phyloP scores from a whole-genome alignment of 306 rosid species.

The Rubus parviflorus region DNA sequence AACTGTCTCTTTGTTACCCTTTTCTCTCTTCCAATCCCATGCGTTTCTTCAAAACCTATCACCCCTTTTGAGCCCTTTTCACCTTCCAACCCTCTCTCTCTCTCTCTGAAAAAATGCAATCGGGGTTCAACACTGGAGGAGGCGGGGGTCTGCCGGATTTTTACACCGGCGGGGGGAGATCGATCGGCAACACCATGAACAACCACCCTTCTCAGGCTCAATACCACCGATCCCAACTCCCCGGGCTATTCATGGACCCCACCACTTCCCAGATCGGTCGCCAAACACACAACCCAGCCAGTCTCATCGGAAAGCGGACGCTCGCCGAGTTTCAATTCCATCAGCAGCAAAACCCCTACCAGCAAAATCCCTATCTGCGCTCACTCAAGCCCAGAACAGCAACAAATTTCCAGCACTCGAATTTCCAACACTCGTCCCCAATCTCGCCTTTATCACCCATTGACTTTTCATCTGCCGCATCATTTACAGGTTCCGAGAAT shows the following conservation, averaged over 20 bases:
- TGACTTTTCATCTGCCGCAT: conserved; percentile 45
- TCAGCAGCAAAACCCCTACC: conserved; percentile 36
- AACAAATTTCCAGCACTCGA: conserved; percentile 28
- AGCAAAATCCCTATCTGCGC: conserved; percentile 42
- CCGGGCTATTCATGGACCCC: conserved; percentile 50
- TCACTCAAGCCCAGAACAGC: conserved; percentile 55
- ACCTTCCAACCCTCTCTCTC: not conserved
- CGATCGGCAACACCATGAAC: conserved; percentile 42
- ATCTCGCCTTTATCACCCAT: conserved; percentile 55
- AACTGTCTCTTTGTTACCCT: conserved; percentile 14
- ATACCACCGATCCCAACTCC: conserved; percentile 52
- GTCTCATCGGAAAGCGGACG: conserved; percentile 59
- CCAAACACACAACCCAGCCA: conserved; percentile 22
- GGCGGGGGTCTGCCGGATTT: conserved; percentile 54
- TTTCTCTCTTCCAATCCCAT: conserved; percentile 31
- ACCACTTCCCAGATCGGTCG: conserved; percentile 54
- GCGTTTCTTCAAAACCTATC: conserved; percentile 43
- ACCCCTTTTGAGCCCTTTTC: conserved; percentile 29
- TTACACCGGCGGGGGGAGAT: conserved; percentile 50
- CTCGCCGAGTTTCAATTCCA: conserved; percentile 65
- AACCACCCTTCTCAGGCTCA: conserved; percentile 41
- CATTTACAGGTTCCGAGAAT: conserved; percentile 22
- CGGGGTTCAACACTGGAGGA: conserved; percentile 58
- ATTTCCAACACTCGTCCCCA: conserved; percentile 41
- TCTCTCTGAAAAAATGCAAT: conserved; percentile 49